These are phyloP conservation scores for Agaricus subrufescens DNA, from an alignment of 768 basidiomycete genomes.

Conservation along the genomic window DNA sequence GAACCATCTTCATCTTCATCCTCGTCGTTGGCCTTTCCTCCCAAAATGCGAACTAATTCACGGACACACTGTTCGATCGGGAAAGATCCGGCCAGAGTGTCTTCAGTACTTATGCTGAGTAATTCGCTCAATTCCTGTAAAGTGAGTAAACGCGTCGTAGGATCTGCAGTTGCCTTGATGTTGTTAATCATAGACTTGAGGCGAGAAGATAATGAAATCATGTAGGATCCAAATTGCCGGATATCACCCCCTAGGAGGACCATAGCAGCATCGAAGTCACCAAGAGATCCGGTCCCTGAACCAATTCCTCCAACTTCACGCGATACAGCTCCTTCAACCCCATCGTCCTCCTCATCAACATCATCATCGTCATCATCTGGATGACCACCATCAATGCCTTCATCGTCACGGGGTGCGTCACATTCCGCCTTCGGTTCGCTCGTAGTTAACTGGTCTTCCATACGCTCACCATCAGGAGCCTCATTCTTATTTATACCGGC, in stretches of 20 bases:
- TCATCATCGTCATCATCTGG: constrained; percentile 43
- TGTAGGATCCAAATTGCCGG: constrained; percentile 86
- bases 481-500: constrained; percentile 45
- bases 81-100: constrained; percentile 95
- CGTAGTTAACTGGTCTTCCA: constrained; percentile 36
- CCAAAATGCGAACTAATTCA: constrained; percentile 88
- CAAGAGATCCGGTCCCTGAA: constrained; percentile 38
- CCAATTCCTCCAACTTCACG: constrained; percentile 32
- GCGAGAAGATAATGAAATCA: constrained; percentile 82
- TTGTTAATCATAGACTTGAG: constrained; percentile 89
- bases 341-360: constrained; percentile 44
- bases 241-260: constrained; percentile 81
- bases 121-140: constrained; percentile 94
- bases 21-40: constrained; percentile 61
- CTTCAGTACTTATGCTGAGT: constrained; percentile 94
- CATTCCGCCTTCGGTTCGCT: constrained; percentile 25
- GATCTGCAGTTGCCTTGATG: constrained; percentile 80
- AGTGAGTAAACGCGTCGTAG: constrained; percentile 81
- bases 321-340: constrained; percentile 34
- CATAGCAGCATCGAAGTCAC: constrained; percentile 65
- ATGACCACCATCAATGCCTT: constrained; percentile 33
- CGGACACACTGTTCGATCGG: constrained; percentile 88
- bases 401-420: constrained; percentile 15
- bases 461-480: constrained; percentile 41
- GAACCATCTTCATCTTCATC: constrained; percentile 71